These are phyloP conservation scores for Hymenochaete sp. DNA, from an alignment of 1,284 basidiomycete species.

Conservation along the genomic window DNA sequence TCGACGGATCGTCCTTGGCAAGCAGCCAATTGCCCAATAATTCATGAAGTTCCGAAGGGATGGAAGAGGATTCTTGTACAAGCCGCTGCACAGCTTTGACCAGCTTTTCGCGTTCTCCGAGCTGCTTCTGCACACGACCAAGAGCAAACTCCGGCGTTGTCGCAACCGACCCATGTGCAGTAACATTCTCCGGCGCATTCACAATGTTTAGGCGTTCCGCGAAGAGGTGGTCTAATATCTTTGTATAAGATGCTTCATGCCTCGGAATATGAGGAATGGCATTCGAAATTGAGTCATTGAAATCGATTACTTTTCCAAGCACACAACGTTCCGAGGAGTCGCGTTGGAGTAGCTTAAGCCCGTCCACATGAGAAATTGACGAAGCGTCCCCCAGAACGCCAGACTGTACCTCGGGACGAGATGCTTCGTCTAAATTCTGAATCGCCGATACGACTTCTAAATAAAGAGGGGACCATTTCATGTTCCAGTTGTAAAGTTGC, in stretches of 20 bases:
- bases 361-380: slow-evolving; percentile 35
- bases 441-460: slow-evolving; percentile 74
- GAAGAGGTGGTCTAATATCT: slow-evolving; percentile 81
- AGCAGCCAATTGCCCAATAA: slow-evolving; percentile 70
- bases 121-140: slow-evolving; percentile 79
- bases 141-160: slow-evolving; percentile 92
- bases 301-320: slow-evolving; percentile 36
- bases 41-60: slow-evolving; percentile 56
- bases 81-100: slow-evolving; percentile 44
- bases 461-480: slow-evolving; percentile 85
- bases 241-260: slow-evolving; percentile 89
- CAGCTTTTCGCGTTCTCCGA: slow-evolving; percentile 64
- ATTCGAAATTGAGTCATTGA: not conserved
- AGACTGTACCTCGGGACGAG: slow-evolving; percentile 48
- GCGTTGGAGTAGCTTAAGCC: slow-evolving; percentile 41
- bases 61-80: slow-evolving; percentile 42
- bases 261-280: slow-evolving; percentile 60
- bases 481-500: slow-evolving; percentile 64
- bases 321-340: slow-evolving; percentile 36
- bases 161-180: slow-evolving; percentile 60
- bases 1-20: slow-evolving; percentile 51
- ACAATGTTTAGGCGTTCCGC: slow-evolving; percentile 75
- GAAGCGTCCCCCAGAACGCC: slow-evolving; percentile 48
- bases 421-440: slow-evolving; percentile 48
- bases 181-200: slow-evolving; percentile 67